Evolutionary conservation across 768 basidiomycete genomes (phyloP).

Genomic region (Phanerochaete sordida): DNA sequence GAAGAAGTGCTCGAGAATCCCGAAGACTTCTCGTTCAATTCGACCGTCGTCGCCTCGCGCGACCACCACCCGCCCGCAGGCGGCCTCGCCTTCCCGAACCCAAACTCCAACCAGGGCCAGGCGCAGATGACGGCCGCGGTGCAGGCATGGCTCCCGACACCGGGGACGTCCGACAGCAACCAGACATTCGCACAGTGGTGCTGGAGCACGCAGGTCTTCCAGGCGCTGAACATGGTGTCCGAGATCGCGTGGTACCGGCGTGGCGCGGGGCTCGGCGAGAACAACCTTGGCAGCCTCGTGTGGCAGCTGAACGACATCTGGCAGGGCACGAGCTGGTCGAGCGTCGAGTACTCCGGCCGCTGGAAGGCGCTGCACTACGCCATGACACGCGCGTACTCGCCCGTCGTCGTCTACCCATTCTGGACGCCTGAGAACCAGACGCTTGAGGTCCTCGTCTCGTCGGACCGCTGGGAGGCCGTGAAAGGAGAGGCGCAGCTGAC

Average conservation of each 20-base stretch:
- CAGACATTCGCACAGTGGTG: slow-evolving; percentile 64
- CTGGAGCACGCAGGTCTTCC: slow-evolving; percentile 61
- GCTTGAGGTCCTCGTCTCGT: slow-evolving; percentile 47
- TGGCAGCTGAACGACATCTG: slow-evolving; percentile 63
- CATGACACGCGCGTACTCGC: slow-evolving; percentile 39
- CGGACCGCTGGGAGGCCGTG: slow-evolving; percentile 47
- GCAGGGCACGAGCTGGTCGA: slow-evolving; percentile 56
- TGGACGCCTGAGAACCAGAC: slow-evolving; percentile 48
- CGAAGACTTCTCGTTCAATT: slow-evolving; percentile 55
- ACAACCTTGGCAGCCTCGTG: slow-evolving; percentile 55
- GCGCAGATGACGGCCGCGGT: slow-evolving; percentile 49
- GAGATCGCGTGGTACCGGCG: slow-evolving; percentile 57
- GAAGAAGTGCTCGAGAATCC: slow-evolving; percentile 48
- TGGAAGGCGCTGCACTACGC: slow-evolving; percentile 61
- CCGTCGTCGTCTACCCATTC: slow-evolving; percentile 52
- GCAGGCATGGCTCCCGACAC: slow-evolving; percentile 53
- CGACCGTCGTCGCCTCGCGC: slow-evolving; percentile 50
- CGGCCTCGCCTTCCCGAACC: slow-evolving; percentile 49
- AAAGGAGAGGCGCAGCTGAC: slow-evolving; percentile 45
- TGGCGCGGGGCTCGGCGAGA: slow-evolving; percentile 54
- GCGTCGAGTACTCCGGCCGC: slow-evolving; percentile 53
- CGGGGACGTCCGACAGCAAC: slow-evolving; percentile 43
- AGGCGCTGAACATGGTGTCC: slow-evolving; percentile 55
- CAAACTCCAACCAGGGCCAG: slow-evolving; percentile 51
- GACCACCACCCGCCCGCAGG: slow-evolving; percentile 57